Evolutionary conservation across 257 asterid species (phyloP).

Genomic region (Petunia axillaris): DNA sequence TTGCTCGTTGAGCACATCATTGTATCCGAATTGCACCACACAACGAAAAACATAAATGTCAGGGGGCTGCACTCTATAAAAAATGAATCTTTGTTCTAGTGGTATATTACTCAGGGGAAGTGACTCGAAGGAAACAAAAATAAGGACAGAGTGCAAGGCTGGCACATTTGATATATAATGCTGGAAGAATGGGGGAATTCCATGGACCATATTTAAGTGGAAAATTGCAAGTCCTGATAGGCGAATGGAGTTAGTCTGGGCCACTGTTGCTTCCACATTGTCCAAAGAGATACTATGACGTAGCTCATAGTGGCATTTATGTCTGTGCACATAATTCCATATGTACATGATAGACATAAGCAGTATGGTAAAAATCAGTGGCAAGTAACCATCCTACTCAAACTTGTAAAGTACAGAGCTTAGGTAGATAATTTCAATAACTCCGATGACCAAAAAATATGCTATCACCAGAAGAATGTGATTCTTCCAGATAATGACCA

Average conservation of each 20-base stretch:
- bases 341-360: slow-evolving; percentile 47
- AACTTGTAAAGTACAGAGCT: slow-evolving; percentile 58
- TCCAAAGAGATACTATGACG: slow-evolving; percentile 47
- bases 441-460: slow-evolving; percentile 38
- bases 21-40: slow-evolving; percentile 56
- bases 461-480: too few species aligned
- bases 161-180: slow-evolving; percentile 54
- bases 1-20: slow-evolving; percentile 45
- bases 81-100: slow-evolving; percentile 48
- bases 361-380: slow-evolving; percentile 47
- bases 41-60: slow-evolving; percentile 50
- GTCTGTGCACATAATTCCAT: slow-evolving; percentile 50
- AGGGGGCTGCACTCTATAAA: slow-evolving; percentile 47
- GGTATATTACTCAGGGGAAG: slow-evolving; percentile 54
- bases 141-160: slow-evolving; percentile 47
- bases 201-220: slow-evolving; percentile 59
- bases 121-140: slow-evolving; percentile 60
- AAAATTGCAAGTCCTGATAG: slow-evolving; percentile 56
- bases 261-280: slow-evolving; percentile 31
- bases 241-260: slow-evolving; percentile 26
- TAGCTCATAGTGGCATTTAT: slow-evolving; percentile 48
- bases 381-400: slow-evolving; percentile 53
- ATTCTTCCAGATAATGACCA: slow-evolving; percentile 67
- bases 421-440: slow-evolving; percentile 45
- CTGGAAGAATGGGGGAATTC: too few species aligned